Percentiles rank a stretch among this genome's conserved stretches.
phyloP scores from a whole-genome alignment of 1,284 basidiomycete genomes.

The Heterobasidion irregulare region DNA sequence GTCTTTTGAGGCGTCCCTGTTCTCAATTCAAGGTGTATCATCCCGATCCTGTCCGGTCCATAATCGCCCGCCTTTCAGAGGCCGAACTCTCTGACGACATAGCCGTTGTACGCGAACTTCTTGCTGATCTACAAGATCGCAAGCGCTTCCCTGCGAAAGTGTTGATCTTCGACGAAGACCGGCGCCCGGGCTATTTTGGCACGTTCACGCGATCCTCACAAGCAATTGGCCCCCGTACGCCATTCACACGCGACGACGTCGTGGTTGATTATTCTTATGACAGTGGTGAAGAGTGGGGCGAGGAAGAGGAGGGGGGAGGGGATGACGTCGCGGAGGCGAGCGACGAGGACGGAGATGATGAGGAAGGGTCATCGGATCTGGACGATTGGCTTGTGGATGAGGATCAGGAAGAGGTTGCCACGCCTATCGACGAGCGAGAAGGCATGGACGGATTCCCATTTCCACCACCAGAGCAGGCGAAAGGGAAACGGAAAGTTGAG shows the following conservation, averaged over 20 bases:
- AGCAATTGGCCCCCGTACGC: slow-evolving; percentile 64
- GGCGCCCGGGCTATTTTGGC: slow-evolving; percentile 78
- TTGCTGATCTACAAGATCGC: slow-evolving; percentile 49
- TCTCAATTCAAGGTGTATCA: slow-evolving; percentile 26
- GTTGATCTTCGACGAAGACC: slow-evolving; percentile 69
- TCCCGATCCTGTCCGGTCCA: slow-evolving; percentile 38
- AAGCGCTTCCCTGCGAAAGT: slow-evolving; percentile 59
- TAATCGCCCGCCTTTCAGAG: slow-evolving; percentile 60
- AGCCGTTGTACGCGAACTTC: slow-evolving; percentile 45
- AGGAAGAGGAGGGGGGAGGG: slow-evolving; percentile 60
- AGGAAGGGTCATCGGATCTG: slow-evolving; percentile 52
- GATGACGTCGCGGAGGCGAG: slow-evolving; percentile 66
- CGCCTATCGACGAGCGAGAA: slow-evolving; percentile 31
- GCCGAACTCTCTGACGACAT: slow-evolving; percentile 70
- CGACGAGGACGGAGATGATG: slow-evolving; percentile 53
- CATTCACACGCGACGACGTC: slow-evolving; percentile 62
- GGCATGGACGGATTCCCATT: slow-evolving; percentile 25
- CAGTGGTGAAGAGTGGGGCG: slow-evolving; percentile 83
- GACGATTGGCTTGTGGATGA: slow-evolving; percentile 77
- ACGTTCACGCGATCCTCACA: slow-evolving; percentile 77
- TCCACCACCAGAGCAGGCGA: slow-evolving; percentile 23
- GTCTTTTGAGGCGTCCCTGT: background rate
- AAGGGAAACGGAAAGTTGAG: slow-evolving; percentile 45
- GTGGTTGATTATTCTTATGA: slow-evolving; percentile 78
- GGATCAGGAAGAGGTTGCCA: slow-evolving; percentile 46